Evolutionary conservation across 2,329 filamentous ascomycete species (phyloP).

Genomic region (Bipolaris oryzae): DNA sequence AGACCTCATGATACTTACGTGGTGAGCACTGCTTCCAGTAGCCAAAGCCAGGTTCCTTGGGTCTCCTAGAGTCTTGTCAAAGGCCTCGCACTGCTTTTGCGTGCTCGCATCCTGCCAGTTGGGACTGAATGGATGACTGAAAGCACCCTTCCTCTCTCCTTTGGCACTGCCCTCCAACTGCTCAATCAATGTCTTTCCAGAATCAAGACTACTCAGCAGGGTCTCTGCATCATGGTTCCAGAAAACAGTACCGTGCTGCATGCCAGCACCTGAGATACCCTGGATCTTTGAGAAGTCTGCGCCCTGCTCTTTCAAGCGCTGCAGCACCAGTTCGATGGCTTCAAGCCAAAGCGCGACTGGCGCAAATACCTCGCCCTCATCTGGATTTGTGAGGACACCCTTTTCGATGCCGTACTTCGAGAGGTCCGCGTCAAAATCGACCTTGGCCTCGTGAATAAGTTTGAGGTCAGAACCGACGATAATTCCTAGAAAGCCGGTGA

Average conservation of each 20-base stretch:
- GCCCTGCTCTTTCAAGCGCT: conserved; percentile 70
- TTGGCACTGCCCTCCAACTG: conserved; percentile 63
- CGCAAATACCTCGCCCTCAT: conserved; percentile 87
- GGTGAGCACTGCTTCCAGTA: conserved; percentile 93
- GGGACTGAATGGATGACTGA: conserved; percentile 85
- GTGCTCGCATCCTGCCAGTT: conserved; percentile 99
- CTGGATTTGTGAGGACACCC: conserved; percentile 82
- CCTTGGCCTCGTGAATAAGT: conserved; percentile 82
- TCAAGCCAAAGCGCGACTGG: conserved; percentile 96
- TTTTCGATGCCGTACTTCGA: conserved; percentile 73
- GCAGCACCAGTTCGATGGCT: conserved; percentile 83
- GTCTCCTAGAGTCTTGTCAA: conserved; percentile 74
- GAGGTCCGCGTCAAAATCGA: conserved; percentile 94
- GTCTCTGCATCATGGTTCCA: conserved; percentile 76
- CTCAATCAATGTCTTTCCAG: conserved; percentile 67
- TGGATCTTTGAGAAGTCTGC: conserved; percentile 76
- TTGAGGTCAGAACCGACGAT: conserved; percentile 83
- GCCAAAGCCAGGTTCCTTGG: conserved; percentile 72
- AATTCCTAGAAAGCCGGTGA: conserved; percentile 62
- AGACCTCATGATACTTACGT: conserved; percentile 63
- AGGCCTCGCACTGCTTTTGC: conserved; percentile 86
- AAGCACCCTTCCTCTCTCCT: conserved; percentile 59
- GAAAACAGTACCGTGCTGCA: conserved; percentile 98
- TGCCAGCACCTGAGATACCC: conserved; percentile 88
- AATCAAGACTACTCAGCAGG: conserved; percentile 66